Percentiles rank a stretch among this genome's conserved stretches.
Conservation (phyloP, 768 basidiomycete genomes). For the Paxillus ammoniavirescens region DNA sequence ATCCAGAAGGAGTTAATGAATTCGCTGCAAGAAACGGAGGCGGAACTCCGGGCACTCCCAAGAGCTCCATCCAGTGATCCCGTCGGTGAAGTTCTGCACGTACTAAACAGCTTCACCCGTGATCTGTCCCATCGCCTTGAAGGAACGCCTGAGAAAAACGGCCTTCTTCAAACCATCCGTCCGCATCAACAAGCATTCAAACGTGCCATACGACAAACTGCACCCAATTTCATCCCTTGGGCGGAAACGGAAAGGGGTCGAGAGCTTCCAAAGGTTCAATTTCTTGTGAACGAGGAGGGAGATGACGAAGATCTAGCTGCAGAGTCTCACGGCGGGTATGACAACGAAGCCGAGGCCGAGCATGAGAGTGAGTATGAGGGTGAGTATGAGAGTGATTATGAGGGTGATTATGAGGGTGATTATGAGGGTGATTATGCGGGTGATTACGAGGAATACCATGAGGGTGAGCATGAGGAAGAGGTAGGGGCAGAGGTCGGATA, state of each 20-base stretch:
- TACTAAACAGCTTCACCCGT: constrained; percentile 45
- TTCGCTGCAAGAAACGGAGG: constrained; percentile 40
- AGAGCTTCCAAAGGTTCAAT: constrained; percentile 18
- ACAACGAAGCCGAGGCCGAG: too few relatives aligned
- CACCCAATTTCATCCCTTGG: constrained; percentile 55
- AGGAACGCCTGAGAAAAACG: constrained; percentile 48
- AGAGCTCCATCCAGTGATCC: constrained; percentile 52
- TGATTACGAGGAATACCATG: too few relatives aligned
- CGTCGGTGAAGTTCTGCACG: constrained; percentile 46
- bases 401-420: too few relatives aligned
- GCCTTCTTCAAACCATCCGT: constrained; percentile 53
- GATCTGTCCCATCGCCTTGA: constrained; percentile 45
- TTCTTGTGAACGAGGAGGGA: constrained; percentile 43
- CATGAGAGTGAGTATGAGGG: too few relatives aligned
- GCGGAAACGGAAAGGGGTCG: constrained; percentile 11
- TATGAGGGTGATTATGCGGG: too few relatives aligned
- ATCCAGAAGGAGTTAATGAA: constrained; percentile 56
- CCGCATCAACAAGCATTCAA: constrained; percentile 47
- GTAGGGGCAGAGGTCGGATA: too few relatives aligned
- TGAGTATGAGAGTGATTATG: too few relatives aligned
- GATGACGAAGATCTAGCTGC: constrained; percentile 1
- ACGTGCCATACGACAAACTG: constrained; percentile 44
- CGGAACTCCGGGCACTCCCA: constrained; percentile 35
- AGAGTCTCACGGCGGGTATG: too few relatives aligned
- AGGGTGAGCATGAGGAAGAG: too few relatives aligned